phyloP scores from a whole-genome alignment of 495 filamentous ascomycete species.

The Aspergillus funiculosus region DNA sequence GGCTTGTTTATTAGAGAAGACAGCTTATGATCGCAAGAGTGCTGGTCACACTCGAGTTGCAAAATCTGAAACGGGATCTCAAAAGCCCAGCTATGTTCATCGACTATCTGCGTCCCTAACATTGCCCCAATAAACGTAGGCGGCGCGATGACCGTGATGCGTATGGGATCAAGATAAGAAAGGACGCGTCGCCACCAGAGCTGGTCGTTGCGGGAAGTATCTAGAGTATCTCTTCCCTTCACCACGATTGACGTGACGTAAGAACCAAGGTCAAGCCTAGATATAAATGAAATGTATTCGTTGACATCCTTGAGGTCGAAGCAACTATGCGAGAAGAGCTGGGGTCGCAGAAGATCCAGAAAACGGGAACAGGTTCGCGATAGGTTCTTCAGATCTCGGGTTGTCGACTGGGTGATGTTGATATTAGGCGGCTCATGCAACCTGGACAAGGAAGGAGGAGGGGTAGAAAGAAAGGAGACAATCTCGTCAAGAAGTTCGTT shows the following conservation, averaged over 20 bases:
- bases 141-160: constrained; percentile 33
- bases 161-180: constrained; percentile 24
- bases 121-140: constrained; percentile 30
- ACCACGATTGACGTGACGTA: constrained; percentile 34
- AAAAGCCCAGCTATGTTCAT: constrained; percentile 39
- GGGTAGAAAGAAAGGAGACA: constrained; percentile 24
- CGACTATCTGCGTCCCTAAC: constrained; percentile 25
- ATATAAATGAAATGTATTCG: constrained; percentile 27
- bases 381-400: constrained; percentile 31
- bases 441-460: constrained; percentile 26
- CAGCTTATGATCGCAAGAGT: neutral
- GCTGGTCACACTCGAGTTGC: constrained; percentile 21
- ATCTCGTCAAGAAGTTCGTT: constrained; percentile 42
- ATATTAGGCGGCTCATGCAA: constrained; percentile 24
- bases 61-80: constrained; percentile 33
- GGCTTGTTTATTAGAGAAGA: constrained; percentile 12
- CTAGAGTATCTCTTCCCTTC: constrained; percentile 8
- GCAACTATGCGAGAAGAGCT: constrained; percentile 32
- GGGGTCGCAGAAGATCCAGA: constrained; percentile 26
- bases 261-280: constrained; percentile 19
- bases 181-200: constrained; percentile 33
- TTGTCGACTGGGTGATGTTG: constrained; percentile 19
- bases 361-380: constrained; percentile 25
- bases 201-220: constrained; percentile 17
- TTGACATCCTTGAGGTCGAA: constrained; percentile 26